Evolutionary conservation across 192 early-diverging fungal species (phyloP), one percentile per base, ranked within the genome.

Genomic region (Coemansia sp.): DNA sequence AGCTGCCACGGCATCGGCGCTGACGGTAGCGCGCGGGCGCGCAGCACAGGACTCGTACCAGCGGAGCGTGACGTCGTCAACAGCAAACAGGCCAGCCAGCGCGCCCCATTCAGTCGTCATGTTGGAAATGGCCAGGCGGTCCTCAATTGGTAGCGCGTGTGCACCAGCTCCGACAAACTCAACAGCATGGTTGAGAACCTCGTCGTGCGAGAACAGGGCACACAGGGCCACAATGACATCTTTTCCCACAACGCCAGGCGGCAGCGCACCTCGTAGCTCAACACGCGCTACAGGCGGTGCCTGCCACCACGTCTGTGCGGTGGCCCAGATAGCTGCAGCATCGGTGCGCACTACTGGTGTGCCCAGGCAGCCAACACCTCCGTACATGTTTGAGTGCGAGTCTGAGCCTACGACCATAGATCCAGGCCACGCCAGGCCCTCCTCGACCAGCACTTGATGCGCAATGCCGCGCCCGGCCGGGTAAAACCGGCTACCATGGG

Each of bases 101-200:
- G 95, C 94, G 71, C 97, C 97, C 97, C 97, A 99, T 75, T 99
- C 97, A 32, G 97, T 99, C 5, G 97, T 99, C 97, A 99, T 97
- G 81, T 99, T 99, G 66, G 95, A 88, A 63, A 99, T 94, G 49
- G 97, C 93, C 58, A 99, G 83, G 9, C 95, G 88, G 56, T 96
- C 95, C 68, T 95, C 94, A 10, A 98, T 83, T 0, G 85, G 82
- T 58, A 99, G 72, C 12, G 69, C 65, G 23, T 69, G 65, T 10
- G 91, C 81, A 32, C 83, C 84, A 23, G 70, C 76, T 49, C 95
- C 95, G 43, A 85, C 86, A 72, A 99, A 99, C 84, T 99, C 97
- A 51, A 99, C 92, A 0, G 97, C 95, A 35, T 89, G 89, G 78
- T 99, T 99, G 38, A 99, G 89, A 22, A 98, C 94, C 75, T 99